phyloP scores from a whole-genome alignment of 2,329 filamentous ascomycete species.

The Hypomyces rosellus region DNA sequence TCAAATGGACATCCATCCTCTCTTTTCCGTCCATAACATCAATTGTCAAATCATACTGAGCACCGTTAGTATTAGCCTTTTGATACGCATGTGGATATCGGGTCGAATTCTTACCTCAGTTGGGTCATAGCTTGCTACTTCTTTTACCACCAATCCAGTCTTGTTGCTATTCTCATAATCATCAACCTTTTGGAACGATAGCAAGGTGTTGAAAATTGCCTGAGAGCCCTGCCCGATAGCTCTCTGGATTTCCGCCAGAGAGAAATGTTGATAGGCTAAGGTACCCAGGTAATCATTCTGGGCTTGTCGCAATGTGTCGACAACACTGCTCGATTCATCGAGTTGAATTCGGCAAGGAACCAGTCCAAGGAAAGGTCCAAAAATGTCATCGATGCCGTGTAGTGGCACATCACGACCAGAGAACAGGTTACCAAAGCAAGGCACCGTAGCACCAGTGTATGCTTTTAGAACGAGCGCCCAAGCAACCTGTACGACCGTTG shows the following conservation, averaged over 20 bases:
- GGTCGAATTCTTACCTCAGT: too few relatives aligned
- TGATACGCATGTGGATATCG: too few relatives aligned
- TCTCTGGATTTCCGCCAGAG: background rate
- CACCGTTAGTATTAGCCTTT: too few relatives aligned
- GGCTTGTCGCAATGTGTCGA: conserved; percentile 24
- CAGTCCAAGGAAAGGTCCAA: conserved; percentile 22
- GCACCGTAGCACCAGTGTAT: conserved; percentile 20
- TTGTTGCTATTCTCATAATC: too few relatives aligned
- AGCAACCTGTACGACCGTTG: background rate
- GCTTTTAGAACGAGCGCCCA: conserved; percentile 10
- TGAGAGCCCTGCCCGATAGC: background rate
- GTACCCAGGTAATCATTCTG: conserved; percentile 13
- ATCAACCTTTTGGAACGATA: too few relatives aligned
- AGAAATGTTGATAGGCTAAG: background rate
- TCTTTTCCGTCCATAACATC: too few relatives aligned
- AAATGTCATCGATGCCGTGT: conserved; percentile 17
- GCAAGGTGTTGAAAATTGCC: too few relatives aligned
- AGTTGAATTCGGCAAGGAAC: conserved; percentile 20
- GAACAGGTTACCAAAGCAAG: conserved; percentile 18
- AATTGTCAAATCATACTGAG: too few relatives aligned
- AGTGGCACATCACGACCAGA: conserved; percentile 20
- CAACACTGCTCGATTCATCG: background rate
- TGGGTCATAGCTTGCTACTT: too few relatives aligned
- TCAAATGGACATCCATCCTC: conserved; percentile 5
- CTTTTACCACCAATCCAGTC: too few relatives aligned